Conservation (phyloP, 2,329 filamentous ascomycete species). For the Apiospora koreana region DNA sequence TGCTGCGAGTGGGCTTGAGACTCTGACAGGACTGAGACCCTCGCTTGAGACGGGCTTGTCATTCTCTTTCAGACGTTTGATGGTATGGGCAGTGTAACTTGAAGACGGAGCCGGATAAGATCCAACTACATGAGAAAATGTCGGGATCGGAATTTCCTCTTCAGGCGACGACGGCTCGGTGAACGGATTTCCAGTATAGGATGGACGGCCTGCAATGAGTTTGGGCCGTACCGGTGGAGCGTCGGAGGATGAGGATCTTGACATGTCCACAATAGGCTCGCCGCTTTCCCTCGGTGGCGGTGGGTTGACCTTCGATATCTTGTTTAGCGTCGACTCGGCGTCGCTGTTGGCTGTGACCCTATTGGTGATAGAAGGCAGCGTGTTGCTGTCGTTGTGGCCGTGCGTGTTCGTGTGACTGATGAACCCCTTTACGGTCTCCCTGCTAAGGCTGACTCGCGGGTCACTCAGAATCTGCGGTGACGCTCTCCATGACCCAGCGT, state of each 20-base stretch:
- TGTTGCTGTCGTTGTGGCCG: slow-evolving; percentile 16
- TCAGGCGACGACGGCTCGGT: slow-evolving; percentile 27
- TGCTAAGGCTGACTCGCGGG: slow-evolving; percentile 42
- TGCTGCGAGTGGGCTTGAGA: slow-evolving; percentile 28
- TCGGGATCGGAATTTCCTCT: slow-evolving; percentile 26
- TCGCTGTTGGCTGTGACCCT: slow-evolving; percentile 37
- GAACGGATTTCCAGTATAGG: slow-evolving; percentile 33
- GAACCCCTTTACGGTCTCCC: slow-evolving; percentile 39
- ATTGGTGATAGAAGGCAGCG: slow-evolving; percentile 27
- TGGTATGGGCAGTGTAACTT: slow-evolving; percentile 33
- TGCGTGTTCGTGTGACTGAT: slow-evolving; percentile 26
- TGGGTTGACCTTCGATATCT: slow-evolving; percentile 41
- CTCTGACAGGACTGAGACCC: slow-evolving; percentile 28
- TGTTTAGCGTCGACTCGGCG: slow-evolving; percentile 44
- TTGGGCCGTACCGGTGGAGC: slow-evolving; percentile 27
- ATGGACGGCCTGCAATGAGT: slow-evolving; percentile 32
- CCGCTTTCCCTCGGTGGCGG: slow-evolving; percentile 30
- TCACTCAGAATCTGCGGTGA: slow-evolving; percentile 37
- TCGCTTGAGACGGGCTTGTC: slow-evolving; percentile 27
- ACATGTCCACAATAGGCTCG: background rate
- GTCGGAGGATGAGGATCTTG: background rate
- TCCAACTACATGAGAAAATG: slow-evolving; percentile 29
- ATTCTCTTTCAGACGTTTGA: slow-evolving; percentile 33
- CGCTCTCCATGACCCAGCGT: slow-evolving; percentile 46
- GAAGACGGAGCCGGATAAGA: slow-evolving; percentile 32